Conservation (phyloP, 2,329 filamentous ascomycete species). For the Pseudofabraea citricarpa region DNA sequence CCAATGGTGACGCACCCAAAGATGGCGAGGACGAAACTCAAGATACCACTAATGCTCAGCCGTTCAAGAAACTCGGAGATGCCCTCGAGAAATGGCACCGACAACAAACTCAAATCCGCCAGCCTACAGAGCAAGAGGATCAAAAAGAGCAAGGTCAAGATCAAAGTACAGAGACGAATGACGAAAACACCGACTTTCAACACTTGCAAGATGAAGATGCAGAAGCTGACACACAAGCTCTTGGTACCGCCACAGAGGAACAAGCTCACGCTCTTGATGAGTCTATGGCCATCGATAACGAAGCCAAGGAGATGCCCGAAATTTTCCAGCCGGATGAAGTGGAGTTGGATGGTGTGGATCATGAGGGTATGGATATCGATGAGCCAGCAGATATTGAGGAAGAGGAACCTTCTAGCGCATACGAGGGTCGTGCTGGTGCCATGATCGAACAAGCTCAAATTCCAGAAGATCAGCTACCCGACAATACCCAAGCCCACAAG, state of each 20-base stretch:
- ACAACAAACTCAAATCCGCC: conserved; percentile 73
- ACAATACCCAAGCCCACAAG: conserved; percentile 41
- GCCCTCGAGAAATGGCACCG: conserved; percentile 90
- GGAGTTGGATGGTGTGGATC: conserved; percentile 40
- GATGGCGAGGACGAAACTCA: conserved; percentile 31
- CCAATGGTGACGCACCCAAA: conserved; percentile 33
- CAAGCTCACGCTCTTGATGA: conserved; percentile 83
- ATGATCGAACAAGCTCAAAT: conserved; percentile 43
- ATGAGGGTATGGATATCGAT: conserved; percentile 36
- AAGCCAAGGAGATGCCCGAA: conserved; percentile 45
- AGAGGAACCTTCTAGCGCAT: conserved; percentile 39
- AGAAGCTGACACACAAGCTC: conserved; percentile 81
- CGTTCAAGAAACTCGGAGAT: conserved; percentile 93
- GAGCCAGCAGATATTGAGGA: conserved; percentile 35
- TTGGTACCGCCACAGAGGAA: conserved; percentile 84
- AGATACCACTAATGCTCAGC: conserved; percentile 49
- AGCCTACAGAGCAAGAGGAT: conserved; percentile 46
- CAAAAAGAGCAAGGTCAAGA: conserved; percentile 34
- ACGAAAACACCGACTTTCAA: conserved; percentile 87
- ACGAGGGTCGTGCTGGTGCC: conserved; percentile 55
- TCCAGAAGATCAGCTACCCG: conserved; percentile 41
- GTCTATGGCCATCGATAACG: conserved; percentile 77
- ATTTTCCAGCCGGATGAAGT: conserved; percentile 35
- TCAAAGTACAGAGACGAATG: conserved; percentile 39
- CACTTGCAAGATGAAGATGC: conserved; percentile 83